Evolutionary conservation across 495 filamentous ascomycete species (phyloP), one percentile per base, ranked within the genome.

Genomic region (Astrocystis sublimbata): DNA sequence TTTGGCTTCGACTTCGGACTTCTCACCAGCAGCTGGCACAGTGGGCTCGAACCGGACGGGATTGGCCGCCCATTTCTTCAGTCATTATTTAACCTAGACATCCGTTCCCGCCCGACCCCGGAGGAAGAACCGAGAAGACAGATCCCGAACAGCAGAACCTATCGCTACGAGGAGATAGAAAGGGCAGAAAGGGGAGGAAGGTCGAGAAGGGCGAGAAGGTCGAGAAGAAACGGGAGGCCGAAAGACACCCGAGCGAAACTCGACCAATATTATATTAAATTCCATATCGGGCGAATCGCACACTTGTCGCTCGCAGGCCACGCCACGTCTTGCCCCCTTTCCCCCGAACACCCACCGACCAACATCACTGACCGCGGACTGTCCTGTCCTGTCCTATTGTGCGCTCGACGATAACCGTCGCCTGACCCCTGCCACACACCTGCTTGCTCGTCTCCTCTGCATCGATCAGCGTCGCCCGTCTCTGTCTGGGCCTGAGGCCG

Each of bases 401-500:
- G 58, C 58, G 58, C 47, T 33, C 36, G 59, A 61, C 59, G 41
- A 55, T 50, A 42, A 21, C 19, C 26, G 30, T 17, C 19, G 31
- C 38, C 50, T 55, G 8, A 10, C 36, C 21, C 58, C 65, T 63
- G 63, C 58, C 31, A 60, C 63, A 58, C 65, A 58, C 58, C 61
- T 60, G 57, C 57, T 43, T 46, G 23, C 40, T 40, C 45, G 2
- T 9, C 46, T 42, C 19, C 30, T 19, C 49, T 47, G 17, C 31
- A 56, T 60, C 63, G 61, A 53, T 31, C 53, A 60, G 59, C 54
- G 21, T 42, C 41, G 60, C 31, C 51, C 42, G 51, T 68, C 65
- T 70, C 65, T 62, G 68, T 70, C 70, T 70, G 67, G 70, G 68
- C 64, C 61, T 50, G 58, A 68, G 70, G 68, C 65, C 70, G 65